Evolutionary conservation across 73 alveolate genomes (phyloP).

Genomic region (Effrenium voratum): DNA sequence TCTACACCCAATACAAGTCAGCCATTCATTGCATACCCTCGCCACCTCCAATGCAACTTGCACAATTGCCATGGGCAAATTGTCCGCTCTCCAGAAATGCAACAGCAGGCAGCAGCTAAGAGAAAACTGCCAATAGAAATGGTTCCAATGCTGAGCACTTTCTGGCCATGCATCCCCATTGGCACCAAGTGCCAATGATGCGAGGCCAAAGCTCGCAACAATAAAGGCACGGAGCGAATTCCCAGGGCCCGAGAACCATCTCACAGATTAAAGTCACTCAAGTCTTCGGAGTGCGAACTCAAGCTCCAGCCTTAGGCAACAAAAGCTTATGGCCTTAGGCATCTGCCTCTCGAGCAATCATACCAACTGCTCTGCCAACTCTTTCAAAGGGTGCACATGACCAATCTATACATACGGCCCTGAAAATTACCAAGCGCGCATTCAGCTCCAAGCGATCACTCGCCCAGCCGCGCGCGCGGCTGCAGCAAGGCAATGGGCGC

Average conservation of each 20-base stretch:
- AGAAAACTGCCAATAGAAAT: too few species aligned
- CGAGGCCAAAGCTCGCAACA: too few species aligned
- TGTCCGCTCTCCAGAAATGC: background rate
- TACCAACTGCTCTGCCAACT: too few species aligned
- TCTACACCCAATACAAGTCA: background rate
- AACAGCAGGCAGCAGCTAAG: background rate
- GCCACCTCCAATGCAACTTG: constrained; percentile 48
- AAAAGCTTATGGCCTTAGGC: too few species aligned
- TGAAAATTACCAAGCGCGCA: background rate
- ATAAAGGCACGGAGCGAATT: too few species aligned
- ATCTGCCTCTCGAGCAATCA: too few species aligned
- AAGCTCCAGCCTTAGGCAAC: constrained; percentile 33
- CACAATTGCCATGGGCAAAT: too few species aligned
- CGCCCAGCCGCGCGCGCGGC: constrained; percentile 49
- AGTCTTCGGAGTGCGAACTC: background rate
- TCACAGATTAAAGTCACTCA: too few species aligned
- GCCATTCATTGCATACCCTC: background rate
- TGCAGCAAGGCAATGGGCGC: background rate
- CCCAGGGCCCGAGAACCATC: too few species aligned
- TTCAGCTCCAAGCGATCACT: background rate
- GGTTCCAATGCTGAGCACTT: too few species aligned
- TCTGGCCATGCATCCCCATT: too few species aligned
- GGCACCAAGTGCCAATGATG: too few species aligned
- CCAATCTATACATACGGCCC: background rate
- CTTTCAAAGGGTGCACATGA: background rate